Conservation (phyloP, 1,139 yeast genomes). For the Sugiyamaella japonica region DNA sequence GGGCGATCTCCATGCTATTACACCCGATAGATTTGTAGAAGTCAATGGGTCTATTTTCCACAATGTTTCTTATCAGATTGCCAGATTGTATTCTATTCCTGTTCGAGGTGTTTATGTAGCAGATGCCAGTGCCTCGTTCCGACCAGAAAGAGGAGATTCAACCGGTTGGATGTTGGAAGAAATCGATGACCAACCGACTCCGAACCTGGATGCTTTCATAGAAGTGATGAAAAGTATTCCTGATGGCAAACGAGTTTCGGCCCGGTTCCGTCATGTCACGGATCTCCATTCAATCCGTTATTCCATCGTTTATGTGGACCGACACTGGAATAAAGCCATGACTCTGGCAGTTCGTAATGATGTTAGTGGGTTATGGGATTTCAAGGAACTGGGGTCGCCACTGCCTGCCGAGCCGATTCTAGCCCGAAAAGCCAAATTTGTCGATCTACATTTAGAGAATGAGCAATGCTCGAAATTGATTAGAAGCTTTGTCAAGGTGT, state of each 20-base stretch:
- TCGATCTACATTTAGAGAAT: slow-evolving; percentile 65
- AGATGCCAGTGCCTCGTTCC: slow-evolving; percentile 77
- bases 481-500: slow-evolving; percentile 66
- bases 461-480: slow-evolving; percentile 52
- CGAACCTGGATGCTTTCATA: slow-evolving; percentile 69
- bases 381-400: slow-evolving; percentile 50
- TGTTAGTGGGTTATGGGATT: slow-evolving; percentile 85
- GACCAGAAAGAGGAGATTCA: slow-evolving; percentile 47
- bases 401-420: slow-evolving; percentile 42
- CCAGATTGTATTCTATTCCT: slow-evolving; percentile 80
- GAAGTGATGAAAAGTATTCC: slow-evolving; percentile 78
- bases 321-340: slow-evolving; percentile 81
- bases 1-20: slow-evolving; percentile 75
- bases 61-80: slow-evolving; percentile 82
- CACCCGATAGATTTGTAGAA: slow-evolving; percentile 78
- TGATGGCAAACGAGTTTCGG: slow-evolving; percentile 69
- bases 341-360: slow-evolving; percentile 78
- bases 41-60: slow-evolving; percentile 88
- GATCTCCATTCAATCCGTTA: slow-evolving; percentile 72
- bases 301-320: slow-evolving; percentile 66
- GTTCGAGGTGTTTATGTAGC: slow-evolving; percentile 81
- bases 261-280: slow-evolving; percentile 73
- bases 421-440: slow-evolving; percentile 67
- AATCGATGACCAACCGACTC: slow-evolving; percentile 72
- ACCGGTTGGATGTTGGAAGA: slow-evolving; percentile 77